Base-by-base conservation (phyloP, 2,329 filamentous ascomycete genomes). In the Pseudocercospora cruenta region DNA sequence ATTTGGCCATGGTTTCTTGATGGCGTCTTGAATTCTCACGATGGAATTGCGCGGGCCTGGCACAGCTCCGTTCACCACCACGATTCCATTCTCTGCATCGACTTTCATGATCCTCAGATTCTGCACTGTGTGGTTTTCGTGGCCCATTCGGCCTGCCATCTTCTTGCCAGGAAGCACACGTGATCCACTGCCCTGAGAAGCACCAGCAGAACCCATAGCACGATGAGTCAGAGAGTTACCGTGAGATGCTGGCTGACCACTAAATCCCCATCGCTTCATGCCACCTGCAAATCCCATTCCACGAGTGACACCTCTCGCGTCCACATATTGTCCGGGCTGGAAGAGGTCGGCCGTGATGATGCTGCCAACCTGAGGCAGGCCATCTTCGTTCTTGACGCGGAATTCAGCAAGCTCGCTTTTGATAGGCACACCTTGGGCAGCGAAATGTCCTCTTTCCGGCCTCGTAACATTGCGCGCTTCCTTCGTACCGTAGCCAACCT, bases 101-200 rank as follows among this genome's bases (percentile, higher is more conserved):
- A 97, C 90, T 83, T 93, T 90, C 78, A 99, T 82, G 61, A 99
- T 89, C 81, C 90, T 91, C 73, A 98, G 82, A 80, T 96, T 97
- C 85, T 97, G 94, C 65, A 95, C 86, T 57, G 95, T 99, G 63
- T 93, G 91, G 72, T 88, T 88, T 80, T 96, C 87, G 71, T 91
- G 91, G 70, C 95, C 95, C 95, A 99, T 98, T 66, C 92, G 88
- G 63, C 95, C 95, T 3, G 95, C 88, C 95, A 99, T 99, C 82
- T 93, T 95, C 88, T 99, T 99, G 67, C 95, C 95, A 0, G 95
- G 95, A 77, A 93, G 83, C 24, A 99, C 94, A 81, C 95, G 88
- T 69, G 92, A 96, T 82, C 95, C 95, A 77, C 91, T 90, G 70
- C 95, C 95, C 81, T 99, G 95, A 73, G 91, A 91, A 67, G 91